Base-by-base conservation (phyloP, 768 basidiomycete genomes). In the Lactarius sp. region DNA sequence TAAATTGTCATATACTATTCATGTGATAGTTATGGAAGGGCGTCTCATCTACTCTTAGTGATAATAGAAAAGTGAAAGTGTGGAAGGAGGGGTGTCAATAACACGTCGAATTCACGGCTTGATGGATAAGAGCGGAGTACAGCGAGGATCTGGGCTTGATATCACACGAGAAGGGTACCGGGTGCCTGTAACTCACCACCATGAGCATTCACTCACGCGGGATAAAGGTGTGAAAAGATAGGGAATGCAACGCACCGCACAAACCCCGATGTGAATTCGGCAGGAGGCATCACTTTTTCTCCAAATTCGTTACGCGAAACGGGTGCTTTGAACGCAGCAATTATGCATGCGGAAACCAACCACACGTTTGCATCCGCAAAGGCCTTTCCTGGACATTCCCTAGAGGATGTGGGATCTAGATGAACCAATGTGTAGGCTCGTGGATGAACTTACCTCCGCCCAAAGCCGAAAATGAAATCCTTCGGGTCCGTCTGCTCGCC, bases 111-210 rank as follows among this genome's bases (percentile, higher is more conserved):
- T 56, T 16, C 18, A 46, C 6, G 8, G 61, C 59, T 6, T 62
- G 61, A 4, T 57, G 51, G 41, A 66, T 47, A 34, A 68, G 56
- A 27, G 46, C 54, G 2, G 50, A 57, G 44, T 62, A 39, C 27
- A n/a, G n/a, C 42, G 16, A 33, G 5, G 70, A 70, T 18, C 71
- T 67, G 16, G 70, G 70, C 37, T 52, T 62, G 50, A 71, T 68
- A 20, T 59, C 53, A 52, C 70, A 71, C 16, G 61, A 59, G 41
- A 69, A 71, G 27, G 66, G 69, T 18, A 60, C 63, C 12, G 71
- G 71, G 33, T 68, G 69, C 34, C 71, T 71, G 51, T 14, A 34
- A 6, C 20, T 5, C 22, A 27, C 18, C 20, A 46, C 22, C 4
- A 9, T 66, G 53, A 55, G 59, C 5, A 37, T 34, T 14, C n/a